Evolutionary conservation across 768 basidiomycete species (phyloP).

Genomic region (Austroboletus festivus): DNA sequence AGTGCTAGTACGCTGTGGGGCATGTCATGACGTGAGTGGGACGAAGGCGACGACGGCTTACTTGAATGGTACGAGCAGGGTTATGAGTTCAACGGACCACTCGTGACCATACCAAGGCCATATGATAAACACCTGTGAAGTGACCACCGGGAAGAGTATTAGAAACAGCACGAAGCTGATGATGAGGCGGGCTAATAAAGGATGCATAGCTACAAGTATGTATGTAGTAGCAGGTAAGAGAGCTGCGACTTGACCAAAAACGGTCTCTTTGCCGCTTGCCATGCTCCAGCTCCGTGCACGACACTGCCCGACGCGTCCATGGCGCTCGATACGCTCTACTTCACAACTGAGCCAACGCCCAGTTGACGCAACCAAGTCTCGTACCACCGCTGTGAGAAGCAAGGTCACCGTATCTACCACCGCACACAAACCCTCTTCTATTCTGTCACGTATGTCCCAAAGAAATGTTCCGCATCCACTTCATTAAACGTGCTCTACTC

Average conservation of each 20-base stretch:
- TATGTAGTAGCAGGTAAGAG: too few species aligned
- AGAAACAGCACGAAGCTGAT: constrained; percentile 68
- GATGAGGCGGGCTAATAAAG: constrained; percentile 56
- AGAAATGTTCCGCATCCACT: not conserved
- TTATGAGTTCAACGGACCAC: constrained; percentile 69
- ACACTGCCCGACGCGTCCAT: constrained; percentile 3
- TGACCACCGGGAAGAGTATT: constrained; percentile 85
- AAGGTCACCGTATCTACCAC: not conserved
- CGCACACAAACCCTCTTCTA: not conserved
- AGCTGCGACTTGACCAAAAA: constrained; percentile 8
- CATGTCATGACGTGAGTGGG: constrained; percentile 10
- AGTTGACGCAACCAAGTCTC: too few species aligned
- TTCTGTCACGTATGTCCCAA: constrained; percentile 24
- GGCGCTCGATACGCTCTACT: constrained; percentile 7
- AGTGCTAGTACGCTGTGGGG: constrained; percentile 61
- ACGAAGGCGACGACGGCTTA: constrained; percentile 35
- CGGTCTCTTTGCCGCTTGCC: constrained; percentile 6
- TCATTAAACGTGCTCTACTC: not conserved
- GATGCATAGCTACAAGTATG: too few species aligned
- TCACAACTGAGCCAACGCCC: constrained; percentile 8
- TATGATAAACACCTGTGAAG: constrained; percentile 85
- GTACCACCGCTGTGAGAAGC: too few species aligned
- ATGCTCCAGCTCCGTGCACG: constrained; percentile 18
- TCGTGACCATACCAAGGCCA: constrained; percentile 89
- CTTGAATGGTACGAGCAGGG: constrained; percentile 89